Percentiles rank a stretch among this genome's conserved stretches.
phyloP scores from a whole-genome alignment of 495 filamentous ascomycete genomes.

The Saxophila tyrrhenica region DNA sequence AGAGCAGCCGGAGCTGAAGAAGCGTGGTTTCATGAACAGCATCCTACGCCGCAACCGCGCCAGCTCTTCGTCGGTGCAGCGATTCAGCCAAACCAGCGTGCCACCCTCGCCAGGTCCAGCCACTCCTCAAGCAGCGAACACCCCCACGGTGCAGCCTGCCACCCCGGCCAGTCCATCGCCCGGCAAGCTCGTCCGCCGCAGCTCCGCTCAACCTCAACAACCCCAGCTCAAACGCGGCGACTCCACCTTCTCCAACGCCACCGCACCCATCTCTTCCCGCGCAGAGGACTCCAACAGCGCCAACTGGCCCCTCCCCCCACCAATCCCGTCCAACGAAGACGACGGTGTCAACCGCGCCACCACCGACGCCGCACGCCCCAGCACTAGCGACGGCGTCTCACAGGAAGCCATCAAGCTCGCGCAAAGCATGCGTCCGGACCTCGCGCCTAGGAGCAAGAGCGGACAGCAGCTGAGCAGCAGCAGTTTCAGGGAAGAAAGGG shows the following conservation, averaged over 20 bases:
- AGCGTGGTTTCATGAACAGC: slow-evolving; percentile 15
- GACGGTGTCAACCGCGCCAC: neutral
- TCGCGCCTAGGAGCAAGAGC: slow-evolving; percentile 4
- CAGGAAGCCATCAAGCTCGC: slow-evolving; percentile 11
- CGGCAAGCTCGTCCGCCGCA: slow-evolving; percentile 7
- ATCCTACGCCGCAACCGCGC: slow-evolving; percentile 14
- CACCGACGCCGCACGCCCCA: neutral
- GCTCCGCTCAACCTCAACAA: slow-evolving; percentile 1
- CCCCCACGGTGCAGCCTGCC: neutral
- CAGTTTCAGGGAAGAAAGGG: neutral
- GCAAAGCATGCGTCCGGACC: slow-evolving; percentile 19
- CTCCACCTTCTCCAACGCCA: slow-evolving; percentile 3
- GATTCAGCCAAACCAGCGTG: neutral
- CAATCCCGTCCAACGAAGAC: neutral
- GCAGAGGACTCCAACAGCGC: neutral
- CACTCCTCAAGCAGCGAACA: neutral
- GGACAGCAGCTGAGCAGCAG: neutral
- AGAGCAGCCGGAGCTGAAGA: neutral
- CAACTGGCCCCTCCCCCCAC: slow-evolving; percentile 25
- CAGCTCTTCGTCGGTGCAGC: neutral
- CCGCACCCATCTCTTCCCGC: neutral
- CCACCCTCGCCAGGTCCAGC: neutral
- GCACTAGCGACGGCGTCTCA: slow-evolving; percentile 4
- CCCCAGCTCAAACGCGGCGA: neutral
- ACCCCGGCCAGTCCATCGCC: neutral